phyloP scores from a whole-genome alignment of 768 basidiomycete species.

The Boletus patriciae region DNA sequence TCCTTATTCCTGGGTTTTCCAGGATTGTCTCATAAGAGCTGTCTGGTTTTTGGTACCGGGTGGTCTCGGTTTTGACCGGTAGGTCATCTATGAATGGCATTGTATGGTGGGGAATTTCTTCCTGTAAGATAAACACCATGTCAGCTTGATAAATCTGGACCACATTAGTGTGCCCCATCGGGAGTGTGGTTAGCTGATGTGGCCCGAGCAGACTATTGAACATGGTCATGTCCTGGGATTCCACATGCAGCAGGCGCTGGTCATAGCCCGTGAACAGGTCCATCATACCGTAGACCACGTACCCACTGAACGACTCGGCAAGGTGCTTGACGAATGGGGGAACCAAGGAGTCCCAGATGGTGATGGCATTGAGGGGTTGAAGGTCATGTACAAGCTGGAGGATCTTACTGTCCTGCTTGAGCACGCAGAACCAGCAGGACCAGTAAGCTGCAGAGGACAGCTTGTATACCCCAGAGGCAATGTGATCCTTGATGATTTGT shows the following conservation, averaged over 20 bases:
- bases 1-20: slow-evolving; percentile 34
- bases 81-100: slow-evolving; percentile 43
- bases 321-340: no score
- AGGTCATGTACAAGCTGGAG: no score
- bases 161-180: slow-evolving; percentile 44
- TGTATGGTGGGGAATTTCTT: slow-evolving; percentile 40
- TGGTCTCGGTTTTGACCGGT: slow-evolving; percentile 18
- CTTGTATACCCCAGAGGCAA: no score
- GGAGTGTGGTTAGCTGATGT: slow-evolving; percentile 32
- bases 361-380: no score
- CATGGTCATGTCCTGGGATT: slow-evolving; percentile 36
- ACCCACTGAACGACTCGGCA: no score
- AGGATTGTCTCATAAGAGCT: slow-evolving; percentile 36
- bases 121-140: slow-evolving; percentile 37
- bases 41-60: slow-evolving; percentile 29
- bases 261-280: neutral
- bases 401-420: no score
- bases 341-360: no score
- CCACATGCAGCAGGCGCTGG: neutral
- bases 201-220: slow-evolving; percentile 21
- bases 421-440: no score
- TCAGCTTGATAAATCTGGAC: slow-evolving; percentile 43
- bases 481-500: no score
- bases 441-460: no score
- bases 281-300: no score